These are phyloP conservation scores for Teratosphaeriaceae sp. DNA, from an alignment of 2,329 filamentous ascomycete genomes.

Conservation along the genomic window DNA sequence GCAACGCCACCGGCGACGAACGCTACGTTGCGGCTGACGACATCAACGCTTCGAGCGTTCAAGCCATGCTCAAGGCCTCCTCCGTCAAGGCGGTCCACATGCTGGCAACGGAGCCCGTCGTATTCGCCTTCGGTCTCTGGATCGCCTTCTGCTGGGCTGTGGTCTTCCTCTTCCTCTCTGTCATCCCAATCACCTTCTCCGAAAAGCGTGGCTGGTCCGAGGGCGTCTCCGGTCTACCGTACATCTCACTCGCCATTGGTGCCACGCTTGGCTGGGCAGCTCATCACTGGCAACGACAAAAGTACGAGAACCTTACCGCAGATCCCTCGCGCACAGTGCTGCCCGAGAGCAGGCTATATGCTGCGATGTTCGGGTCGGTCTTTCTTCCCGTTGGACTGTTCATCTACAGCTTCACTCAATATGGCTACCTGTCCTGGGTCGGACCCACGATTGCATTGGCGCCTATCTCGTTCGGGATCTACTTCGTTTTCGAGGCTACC, in stretches of 20 bases:
- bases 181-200: constrained; percentile 45
- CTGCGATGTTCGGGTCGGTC: constrained; percentile 43
- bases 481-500: constrained; percentile 43
- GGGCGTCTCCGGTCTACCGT: constrained; percentile 44
- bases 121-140: constrained; percentile 46
- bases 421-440: constrained; percentile 43
- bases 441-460: constrained; percentile 44
- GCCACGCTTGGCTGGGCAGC: constrained; percentile 43
- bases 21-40: constrained; percentile 47
- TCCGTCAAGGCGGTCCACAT: constrained; percentile 48
- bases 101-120: constrained; percentile 44
- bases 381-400: constrained; percentile 45
- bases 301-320: constrained; percentile 38
- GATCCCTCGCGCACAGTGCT: constrained; percentile 32
- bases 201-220: constrained; percentile 49
- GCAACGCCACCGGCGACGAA: constrained; percentile 42
- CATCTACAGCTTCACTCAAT: constrained; percentile 51
- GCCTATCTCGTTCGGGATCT: constrained; percentile 48
- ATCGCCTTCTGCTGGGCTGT: constrained; percentile 49
- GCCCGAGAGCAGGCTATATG: constrained; percentile 43
- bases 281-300: constrained; percentile 46
- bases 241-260: constrained; percentile 46
- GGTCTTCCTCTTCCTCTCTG: constrained; percentile 48
- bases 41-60: constrained; percentile 44
- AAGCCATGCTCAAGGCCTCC: constrained; percentile 41